Evolutionary conservation across 768 basidiomycete species (phyloP).

Genomic region (Tricholoma matsutake): DNA sequence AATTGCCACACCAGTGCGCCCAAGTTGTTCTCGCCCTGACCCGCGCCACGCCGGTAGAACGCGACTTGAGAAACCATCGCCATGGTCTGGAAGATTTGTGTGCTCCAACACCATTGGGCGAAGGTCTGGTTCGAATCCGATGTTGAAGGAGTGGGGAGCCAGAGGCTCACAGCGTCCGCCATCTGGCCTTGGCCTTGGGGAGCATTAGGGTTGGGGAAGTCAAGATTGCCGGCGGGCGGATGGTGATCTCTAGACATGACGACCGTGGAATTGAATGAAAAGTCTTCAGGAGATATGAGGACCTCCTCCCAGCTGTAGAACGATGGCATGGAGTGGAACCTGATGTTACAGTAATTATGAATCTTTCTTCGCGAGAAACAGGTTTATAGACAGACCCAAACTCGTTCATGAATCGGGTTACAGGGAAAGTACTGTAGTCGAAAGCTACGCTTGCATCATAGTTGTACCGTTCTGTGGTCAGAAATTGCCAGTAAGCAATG

Average conservation of each 20-base stretch:
- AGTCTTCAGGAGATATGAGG: constrained; percentile 47
- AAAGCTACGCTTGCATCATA: constrained; percentile 53
- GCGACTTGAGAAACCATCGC: constrained; percentile 56
- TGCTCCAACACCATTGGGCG: constrained; percentile 62
- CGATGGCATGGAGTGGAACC: constrained; percentile 62
- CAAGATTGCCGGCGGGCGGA: constrained; percentile 47
- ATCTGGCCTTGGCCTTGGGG: constrained; percentile 51
- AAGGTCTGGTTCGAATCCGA: constrained; percentile 53
- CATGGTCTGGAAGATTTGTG: constrained; percentile 58
- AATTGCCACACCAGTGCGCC: constrained; percentile 59
- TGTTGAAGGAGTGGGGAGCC: constrained; percentile 51
- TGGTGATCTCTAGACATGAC: constrained; percentile 57
- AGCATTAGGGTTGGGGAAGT: constrained; percentile 55
- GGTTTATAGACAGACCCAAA: constrained; percentile 40
- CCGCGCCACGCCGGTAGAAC: constrained; percentile 57
- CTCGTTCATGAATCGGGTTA: constrained; percentile 53
- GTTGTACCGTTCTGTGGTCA: constrained; percentile 47
- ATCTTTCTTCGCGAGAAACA: neutral
- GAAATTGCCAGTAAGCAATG: neutral
- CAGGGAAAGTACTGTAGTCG: constrained; percentile 51
- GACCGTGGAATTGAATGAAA: constrained; percentile 54
- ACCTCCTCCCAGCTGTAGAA: constrained; percentile 62
- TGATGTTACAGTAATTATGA: constrained; percentile 14
- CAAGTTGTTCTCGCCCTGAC: constrained; percentile 54
- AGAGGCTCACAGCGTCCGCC: constrained; percentile 46